Evolutionary conservation across 2,329 filamentous ascomycete genomes (phyloP).

Genomic region (Alternaria conjuncta): DNA sequence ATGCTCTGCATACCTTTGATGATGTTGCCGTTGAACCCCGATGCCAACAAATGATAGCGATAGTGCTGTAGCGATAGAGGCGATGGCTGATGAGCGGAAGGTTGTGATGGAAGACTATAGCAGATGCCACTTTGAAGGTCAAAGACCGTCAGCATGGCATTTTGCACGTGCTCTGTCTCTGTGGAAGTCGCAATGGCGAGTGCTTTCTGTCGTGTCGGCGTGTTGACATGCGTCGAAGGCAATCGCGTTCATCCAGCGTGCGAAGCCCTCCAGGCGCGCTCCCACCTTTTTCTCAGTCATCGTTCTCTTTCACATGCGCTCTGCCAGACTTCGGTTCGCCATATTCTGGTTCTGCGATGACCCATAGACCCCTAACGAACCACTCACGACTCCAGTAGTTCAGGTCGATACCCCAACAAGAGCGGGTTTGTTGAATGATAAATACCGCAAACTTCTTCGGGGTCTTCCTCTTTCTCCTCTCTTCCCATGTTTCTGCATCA

Average conservation of each 20-base stretch:
- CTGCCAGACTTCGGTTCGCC: background rate
- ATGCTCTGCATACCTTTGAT: background rate
- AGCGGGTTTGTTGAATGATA: background rate
- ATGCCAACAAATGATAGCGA: background rate
- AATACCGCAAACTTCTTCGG: background rate
- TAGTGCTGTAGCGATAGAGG: background rate
- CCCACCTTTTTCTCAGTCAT: background rate
- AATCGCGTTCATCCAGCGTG: background rate
- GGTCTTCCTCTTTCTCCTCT: background rate
- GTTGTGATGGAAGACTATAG: background rate
- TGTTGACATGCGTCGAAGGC: background rate
- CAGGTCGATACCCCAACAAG: background rate
- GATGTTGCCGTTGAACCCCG: background rate
- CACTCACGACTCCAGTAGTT: background rate
- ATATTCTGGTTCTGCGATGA: background rate
- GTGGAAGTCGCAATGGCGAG: background rate
- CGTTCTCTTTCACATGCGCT: background rate
- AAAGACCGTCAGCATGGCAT: background rate
- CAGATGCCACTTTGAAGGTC: background rate
- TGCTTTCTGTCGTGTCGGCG: background rate
- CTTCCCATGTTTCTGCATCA: background rate
- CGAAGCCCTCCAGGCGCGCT: background rate
- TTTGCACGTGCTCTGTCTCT: background rate
- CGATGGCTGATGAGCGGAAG: background rate
- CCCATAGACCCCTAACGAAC: background rate